Conservation (phyloP, 805 yeast species). For the Citeromyces matritensis region DNA sequence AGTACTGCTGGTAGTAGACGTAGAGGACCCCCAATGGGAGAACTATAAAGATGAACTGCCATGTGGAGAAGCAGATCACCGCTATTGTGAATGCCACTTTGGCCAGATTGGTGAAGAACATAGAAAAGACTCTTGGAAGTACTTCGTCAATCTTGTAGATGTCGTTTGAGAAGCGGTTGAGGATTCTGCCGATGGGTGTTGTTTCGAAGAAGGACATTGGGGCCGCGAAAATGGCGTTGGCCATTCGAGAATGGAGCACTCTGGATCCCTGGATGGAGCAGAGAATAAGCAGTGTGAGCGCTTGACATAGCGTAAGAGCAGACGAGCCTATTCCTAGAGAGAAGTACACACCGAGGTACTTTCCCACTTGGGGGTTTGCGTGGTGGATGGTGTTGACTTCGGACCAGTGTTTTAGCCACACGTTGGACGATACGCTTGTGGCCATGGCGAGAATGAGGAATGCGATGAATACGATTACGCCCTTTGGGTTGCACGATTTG, state of each 20-base stretch:
- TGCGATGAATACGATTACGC: slow-evolving; percentile 25
- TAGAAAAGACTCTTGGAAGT: slow-evolving; percentile 36
- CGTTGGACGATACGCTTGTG: slow-evolving; percentile 26
- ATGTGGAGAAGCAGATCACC: slow-evolving; percentile 39
- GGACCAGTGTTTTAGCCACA: slow-evolving; percentile 62
- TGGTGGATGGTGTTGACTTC: slow-evolving; percentile 30
- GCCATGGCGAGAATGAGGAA: slow-evolving; percentile 15
- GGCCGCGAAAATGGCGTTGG: slow-evolving; percentile 31
- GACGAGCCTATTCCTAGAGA: slow-evolving; percentile 38
- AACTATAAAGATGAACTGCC: slow-evolving; percentile 33
- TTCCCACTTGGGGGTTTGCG: slow-evolving; percentile 22
- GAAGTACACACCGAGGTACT: slow-evolving; percentile 39
- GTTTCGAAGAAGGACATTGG: slow-evolving; percentile 61
- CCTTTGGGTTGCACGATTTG: slow-evolving; percentile 39
- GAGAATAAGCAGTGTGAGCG: slow-evolving; percentile 30
- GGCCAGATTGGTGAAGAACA: slow-evolving; percentile 27
- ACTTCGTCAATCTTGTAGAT: slow-evolving; percentile 38
- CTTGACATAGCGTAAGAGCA: slow-evolving; percentile 26
- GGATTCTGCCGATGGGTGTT: slow-evolving; percentile 52
- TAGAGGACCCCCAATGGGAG: slow-evolving; percentile 37
- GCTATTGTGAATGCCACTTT: slow-evolving; percentile 31
- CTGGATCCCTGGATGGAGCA: slow-evolving; percentile 44
- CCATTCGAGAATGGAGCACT: slow-evolving; percentile 42
- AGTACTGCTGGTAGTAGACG: slow-evolving; percentile 55
- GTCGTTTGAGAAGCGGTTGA: slow-evolving; percentile 54